Evolutionary conservation across 2,329 filamentous ascomycete genomes (phyloP), one percentile per base, ranked within the genome.

Genomic region (Ophiocordyceps unilateralis): DNA sequence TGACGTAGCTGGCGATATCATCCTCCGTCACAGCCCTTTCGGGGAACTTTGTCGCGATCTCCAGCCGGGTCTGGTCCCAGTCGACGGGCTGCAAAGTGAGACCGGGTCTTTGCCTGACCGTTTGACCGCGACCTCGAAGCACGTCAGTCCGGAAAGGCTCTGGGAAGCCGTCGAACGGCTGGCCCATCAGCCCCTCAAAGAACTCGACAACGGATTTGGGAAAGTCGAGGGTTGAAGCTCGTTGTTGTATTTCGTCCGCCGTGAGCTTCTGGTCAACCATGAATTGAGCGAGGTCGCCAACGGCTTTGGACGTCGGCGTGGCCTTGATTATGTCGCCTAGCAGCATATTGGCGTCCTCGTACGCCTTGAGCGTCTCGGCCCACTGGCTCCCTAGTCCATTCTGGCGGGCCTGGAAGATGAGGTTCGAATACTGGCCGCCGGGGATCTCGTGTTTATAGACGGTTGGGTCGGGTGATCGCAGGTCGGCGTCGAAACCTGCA

Each of bases 401-500:
- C 30, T 41, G 30, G 15, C 40, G 40, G 3, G 40, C 40, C 20
- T 41, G 91, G 83, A 98, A 98, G 77, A 98, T 94, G 70, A 96
- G 82, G 72, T 96, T 96, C 67, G 91, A 96, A 53, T 96, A 74
- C 66, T 98, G 91, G 50, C 91, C 91, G 67, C 91, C 91, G 39
- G 91, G 91, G 53, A 98, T 98, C 63, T 96, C 91, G 68, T 98
- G 91, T 69, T 95, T 87, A 65, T 96, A 96, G 43, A 94, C 87
- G 64, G 95, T 88, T 2, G 89, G 88, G 56, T 98, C 91, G 21
- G 91, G 89, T 17, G 89, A 91, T 38, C 83, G 80, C 45, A 96
- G 77, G 57, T 88, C 84, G 53, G 91, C 89, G 70, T 98, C 91
- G 65, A 98, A 98, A 9, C 89, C 91, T 44, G 91, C 96, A 75